Percentiles rank a stretch among this genome's conserved stretches.
These are phyloP conservation scores for Alternaria brassicicola DNA, from an alignment of 2,329 filamentous ascomycete genomes.

Conservation along the genomic window DNA sequence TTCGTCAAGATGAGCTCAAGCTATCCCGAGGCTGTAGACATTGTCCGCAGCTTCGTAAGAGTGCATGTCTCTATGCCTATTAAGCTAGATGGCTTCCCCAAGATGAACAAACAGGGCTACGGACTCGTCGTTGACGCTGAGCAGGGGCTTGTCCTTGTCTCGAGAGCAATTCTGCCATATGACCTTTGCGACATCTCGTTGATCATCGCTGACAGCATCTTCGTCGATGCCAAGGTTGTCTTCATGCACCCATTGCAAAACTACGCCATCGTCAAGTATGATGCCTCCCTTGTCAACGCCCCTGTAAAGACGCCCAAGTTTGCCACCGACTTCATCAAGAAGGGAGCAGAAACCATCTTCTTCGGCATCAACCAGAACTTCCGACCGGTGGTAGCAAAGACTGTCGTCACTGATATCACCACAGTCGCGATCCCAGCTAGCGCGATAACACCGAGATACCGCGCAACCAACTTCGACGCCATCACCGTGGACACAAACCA, in stretches of 20 bases:
- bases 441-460: conserved; percentile 86
- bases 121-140: conserved; percentile 97
- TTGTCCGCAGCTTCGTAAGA: conserved; percentile 93
- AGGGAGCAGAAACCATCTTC: conserved; percentile 93
- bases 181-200: conserved; percentile 96
- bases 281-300: conserved; percentile 89
- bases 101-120: conserved; percentile 92
- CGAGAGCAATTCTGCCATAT: conserved; percentile 91
- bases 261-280: conserved; percentile 94
- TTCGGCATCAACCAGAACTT: conserved; percentile 98
- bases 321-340: conserved; percentile 80
- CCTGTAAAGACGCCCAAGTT: conserved; percentile 89
- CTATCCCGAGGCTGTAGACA: conserved; percentile 87
- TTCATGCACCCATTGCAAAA: conserved; percentile 98
- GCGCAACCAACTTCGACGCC: conserved; percentile 93
- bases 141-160: conserved; percentile 92
- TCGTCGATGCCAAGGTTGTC: conserved; percentile 90
- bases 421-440: conserved; percentile 96
- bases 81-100: conserved; percentile 97
- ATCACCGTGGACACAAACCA: conserved; percentile 96
- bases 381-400: conserved; percentile 90
- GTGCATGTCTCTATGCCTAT: conserved; percentile 92
- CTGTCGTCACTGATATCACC: conserved; percentile 94
- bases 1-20: conserved; percentile 92
- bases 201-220: conserved; percentile 95